A percentile compares a stretch with the other conserved stretches of the same genome.
Evolutionary conservation across 2,329 filamentous ascomycete genomes (phyloP).

Genomic region (Aspergillus texensis): DNA sequence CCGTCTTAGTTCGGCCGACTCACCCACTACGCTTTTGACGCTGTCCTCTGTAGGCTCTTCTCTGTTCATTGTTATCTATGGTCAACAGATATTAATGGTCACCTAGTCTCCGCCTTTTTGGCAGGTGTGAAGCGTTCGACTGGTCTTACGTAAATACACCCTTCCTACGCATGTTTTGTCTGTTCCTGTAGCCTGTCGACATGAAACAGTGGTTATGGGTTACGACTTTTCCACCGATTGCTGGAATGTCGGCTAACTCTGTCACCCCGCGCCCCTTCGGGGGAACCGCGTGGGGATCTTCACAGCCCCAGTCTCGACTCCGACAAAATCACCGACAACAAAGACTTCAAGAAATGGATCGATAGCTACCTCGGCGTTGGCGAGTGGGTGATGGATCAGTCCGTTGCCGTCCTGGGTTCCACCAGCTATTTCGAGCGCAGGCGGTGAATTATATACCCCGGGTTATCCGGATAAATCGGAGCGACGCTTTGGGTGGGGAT

Average conservation of each 20-base stretch:
- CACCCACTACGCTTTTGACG: slow-evolving; percentile 94
- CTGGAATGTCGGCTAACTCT: slow-evolving; percentile 28
- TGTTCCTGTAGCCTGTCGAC: background rate
- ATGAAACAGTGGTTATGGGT: background rate
- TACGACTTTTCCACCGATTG: background rate
- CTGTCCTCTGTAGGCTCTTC: slow-evolving; percentile 74
- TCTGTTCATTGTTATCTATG: slow-evolving; percentile 7
- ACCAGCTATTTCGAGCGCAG: slow-evolving; percentile 91
- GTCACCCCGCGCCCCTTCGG: slow-evolving; percentile 28
- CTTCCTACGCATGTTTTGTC: slow-evolving; percentile 18
- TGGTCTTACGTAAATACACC: slow-evolving; percentile 83
- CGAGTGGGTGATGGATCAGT: slow-evolving; percentile 98
- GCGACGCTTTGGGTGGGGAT: background rate
- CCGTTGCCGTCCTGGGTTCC: slow-evolving; percentile 84
- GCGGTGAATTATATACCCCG: slow-evolving; percentile 55
- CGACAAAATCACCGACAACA: slow-evolving; percentile 80
- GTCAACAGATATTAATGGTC: background rate
- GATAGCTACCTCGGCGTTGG: slow-evolving; percentile 92
- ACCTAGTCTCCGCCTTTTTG: slow-evolving; percentile 85
- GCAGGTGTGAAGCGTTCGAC: slow-evolving; percentile 97
- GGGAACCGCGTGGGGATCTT: slow-evolving; percentile 34
- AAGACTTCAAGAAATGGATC: slow-evolving; percentile 83
- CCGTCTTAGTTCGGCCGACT: slow-evolving; percentile 78
- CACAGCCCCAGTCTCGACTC: slow-evolving; percentile 75
- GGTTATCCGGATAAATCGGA: background rate